Percentiles rank a stretch among this genome's conserved stretches.
phyloP scores from a whole-genome alignment of 441 rosid genomes.

The Geranium incanum region DNA sequence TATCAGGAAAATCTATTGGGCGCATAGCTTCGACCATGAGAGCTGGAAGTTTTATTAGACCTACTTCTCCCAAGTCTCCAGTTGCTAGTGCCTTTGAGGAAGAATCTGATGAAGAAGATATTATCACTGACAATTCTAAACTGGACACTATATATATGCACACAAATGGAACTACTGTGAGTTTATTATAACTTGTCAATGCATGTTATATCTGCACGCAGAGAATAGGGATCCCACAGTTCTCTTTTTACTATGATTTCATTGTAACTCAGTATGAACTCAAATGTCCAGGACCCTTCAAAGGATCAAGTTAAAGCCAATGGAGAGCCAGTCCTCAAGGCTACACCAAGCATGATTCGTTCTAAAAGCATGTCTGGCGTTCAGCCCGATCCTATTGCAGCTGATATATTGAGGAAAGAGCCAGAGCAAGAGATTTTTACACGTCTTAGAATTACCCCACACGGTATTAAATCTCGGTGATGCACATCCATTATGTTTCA shows the following conservation, averaged over 20 bases:
- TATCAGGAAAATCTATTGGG: slow-evolving; percentile 57
- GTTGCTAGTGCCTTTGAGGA: slow-evolving; percentile 89
- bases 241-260: not conserved
- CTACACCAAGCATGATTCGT: slow-evolving; percentile 76
- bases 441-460: slow-evolving; percentile 63
- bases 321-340: slow-evolving; percentile 52
- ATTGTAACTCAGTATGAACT: slow-evolving; percentile 10
- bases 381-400: slow-evolving; percentile 97
- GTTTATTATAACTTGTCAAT: slow-evolving; percentile 26
- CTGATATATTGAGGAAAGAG: slow-evolving; percentile 93
- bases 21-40: slow-evolving; percentile 50
- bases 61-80: slow-evolving; percentile 91
- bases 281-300: slow-evolving; percentile 33
- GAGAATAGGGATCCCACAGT: not conserved
- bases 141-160: slow-evolving; percentile 55
- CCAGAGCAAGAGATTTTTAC: slow-evolving; percentile 94
- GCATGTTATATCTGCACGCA: slow-evolving; percentile 23
- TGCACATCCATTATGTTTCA: not conserved
- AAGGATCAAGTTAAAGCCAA: slow-evolving; percentile 42
- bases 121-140: slow-evolving; percentile 56
- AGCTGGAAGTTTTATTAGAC: slow-evolving; percentile 53
- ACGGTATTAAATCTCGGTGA: slow-evolving; percentile 39
- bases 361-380: slow-evolving; percentile 96
- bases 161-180: slow-evolving; percentile 70
- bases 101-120: slow-evolving; percentile 91